Evolutionary conservation across 768 basidiomycete genomes (phyloP).

Genomic region (Boletus barrowsii): DNA sequence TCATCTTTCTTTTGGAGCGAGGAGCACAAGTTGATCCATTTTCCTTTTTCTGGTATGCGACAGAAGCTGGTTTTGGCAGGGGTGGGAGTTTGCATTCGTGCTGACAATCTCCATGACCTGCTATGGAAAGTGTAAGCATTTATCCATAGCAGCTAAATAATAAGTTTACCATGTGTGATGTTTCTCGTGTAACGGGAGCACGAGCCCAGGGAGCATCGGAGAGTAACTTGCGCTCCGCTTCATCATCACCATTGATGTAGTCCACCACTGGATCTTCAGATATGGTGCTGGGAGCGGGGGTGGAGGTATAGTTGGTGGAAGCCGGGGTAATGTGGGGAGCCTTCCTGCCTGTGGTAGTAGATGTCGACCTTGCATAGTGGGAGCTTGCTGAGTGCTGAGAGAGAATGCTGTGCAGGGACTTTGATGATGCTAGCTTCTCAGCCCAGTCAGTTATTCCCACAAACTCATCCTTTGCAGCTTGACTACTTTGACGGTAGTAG

Average conservation of each 20-base stretch:
- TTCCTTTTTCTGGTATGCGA: too few species aligned
- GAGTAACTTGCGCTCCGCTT: too few species aligned
- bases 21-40: too few species aligned
- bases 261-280: too few species aligned
- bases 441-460: background rate
- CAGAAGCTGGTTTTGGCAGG: background rate
- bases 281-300: too few species aligned
- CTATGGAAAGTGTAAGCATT: background rate
- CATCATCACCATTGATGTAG: background rate
- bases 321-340: too few species aligned
- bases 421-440: background rate
- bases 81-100: background rate
- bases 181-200: too few species aligned
- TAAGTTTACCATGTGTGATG: too few species aligned
- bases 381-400: background rate
- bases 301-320: too few species aligned
- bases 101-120: background rate
- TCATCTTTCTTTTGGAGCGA: too few species aligned
- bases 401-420: background rate
- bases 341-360: background rate
- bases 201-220: too few species aligned
- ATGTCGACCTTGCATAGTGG: background rate
- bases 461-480: background rate
- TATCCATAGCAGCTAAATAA: background rate
- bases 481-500: background rate